These are phyloP conservation scores for Sporothrix schenckii DNA, from an alignment of 2,329 filamentous ascomycete genomes.

Conservation along the genomic window DNA sequence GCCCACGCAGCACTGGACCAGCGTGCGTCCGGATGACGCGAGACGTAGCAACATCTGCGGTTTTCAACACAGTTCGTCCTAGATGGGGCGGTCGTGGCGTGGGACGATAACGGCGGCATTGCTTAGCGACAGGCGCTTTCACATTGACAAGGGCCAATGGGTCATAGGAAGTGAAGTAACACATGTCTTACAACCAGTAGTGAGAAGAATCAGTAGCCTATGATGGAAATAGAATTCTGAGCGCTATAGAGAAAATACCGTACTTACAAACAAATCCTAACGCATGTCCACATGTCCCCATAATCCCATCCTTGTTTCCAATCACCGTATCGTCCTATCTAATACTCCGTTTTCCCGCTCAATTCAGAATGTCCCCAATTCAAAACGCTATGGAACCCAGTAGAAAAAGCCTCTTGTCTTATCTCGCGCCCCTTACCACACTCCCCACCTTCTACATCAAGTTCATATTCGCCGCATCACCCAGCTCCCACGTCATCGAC, in stretches of 20 bases:
- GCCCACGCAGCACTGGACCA: neutral
- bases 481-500: constrained; percentile 25
- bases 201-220: too few relatives aligned
- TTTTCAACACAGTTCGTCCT: neutral
- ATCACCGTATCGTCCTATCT: too few relatives aligned
- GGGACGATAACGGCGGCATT: neutral
- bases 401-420: too few relatives aligned
- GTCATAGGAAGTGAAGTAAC: too few relatives aligned
- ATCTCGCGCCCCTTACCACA: too few relatives aligned
- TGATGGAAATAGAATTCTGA: neutral
- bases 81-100: neutral
- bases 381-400: too few relatives aligned
- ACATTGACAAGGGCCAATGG: neutral
- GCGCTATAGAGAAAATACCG: neutral
- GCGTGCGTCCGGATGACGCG: neutral
- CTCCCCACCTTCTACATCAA: neutral
- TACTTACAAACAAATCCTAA: neutral
- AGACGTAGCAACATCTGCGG: neutral
- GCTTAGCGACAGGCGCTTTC: neutral
- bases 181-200: too few relatives aligned
- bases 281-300: neutral
- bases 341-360: too few relatives aligned
- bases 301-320: neutral
- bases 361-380: too few relatives aligned
- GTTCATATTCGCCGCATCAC: constrained; percentile 6